A percentile compares a stretch with the other conserved stretches of the same genome.
phyloP scores from a whole-genome alignment of 768 basidiomycete genomes.

The Candolleomyces aberdarensis region DNA sequence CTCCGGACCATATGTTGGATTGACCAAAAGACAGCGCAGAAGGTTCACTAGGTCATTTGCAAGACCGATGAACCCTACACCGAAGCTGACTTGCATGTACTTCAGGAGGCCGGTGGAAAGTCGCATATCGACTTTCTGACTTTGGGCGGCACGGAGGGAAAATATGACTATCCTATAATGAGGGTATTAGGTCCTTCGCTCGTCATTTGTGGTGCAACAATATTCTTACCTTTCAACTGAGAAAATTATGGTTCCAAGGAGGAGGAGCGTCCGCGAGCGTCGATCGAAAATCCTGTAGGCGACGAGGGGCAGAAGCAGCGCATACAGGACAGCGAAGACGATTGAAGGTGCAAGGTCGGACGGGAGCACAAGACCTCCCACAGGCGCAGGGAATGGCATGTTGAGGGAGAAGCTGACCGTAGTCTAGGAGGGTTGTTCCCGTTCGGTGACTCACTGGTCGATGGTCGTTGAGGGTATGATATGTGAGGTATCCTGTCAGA shows the following conservation, averaged over 20 bases:
- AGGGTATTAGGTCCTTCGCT: too few species aligned
- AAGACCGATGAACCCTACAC: constrained; percentile 30
- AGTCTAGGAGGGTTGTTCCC: too few species aligned
- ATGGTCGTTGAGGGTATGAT: too few species aligned
- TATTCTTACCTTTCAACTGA: constrained; percentile 29
- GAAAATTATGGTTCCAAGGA: constrained; percentile 28
- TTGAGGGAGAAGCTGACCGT: too few species aligned
- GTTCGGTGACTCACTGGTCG: too few species aligned
- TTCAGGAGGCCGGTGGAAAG: constrained; percentile 21
- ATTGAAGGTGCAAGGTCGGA: constrained; percentile 42
- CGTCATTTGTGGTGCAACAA: neutral
- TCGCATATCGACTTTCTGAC: constrained; percentile 16
- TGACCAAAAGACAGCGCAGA: constrained; percentile 36
- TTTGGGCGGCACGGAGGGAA: constrained; percentile 25
- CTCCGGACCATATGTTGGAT: constrained; percentile 33
- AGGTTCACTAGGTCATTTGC: constrained; percentile 32
- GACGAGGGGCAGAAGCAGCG: constrained; percentile 31
- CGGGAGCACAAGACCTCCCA: constrained; percentile 39
- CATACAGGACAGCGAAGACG: constrained; percentile 38
- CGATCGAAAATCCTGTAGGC: constrained; percentile 30
- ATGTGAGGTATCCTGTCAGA: too few species aligned
- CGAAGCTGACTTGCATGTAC: constrained; percentile 30
- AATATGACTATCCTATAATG: constrained; percentile 28
- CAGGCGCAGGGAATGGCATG: constrained; percentile 35
- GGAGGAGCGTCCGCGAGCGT: constrained; percentile 32